Percentiles rank a stretch among this genome's conserved stretches.
phyloP scores from a whole-genome alignment of 2,329 filamentous ascomycete genomes.

The Fusarium temperatum region DNA sequence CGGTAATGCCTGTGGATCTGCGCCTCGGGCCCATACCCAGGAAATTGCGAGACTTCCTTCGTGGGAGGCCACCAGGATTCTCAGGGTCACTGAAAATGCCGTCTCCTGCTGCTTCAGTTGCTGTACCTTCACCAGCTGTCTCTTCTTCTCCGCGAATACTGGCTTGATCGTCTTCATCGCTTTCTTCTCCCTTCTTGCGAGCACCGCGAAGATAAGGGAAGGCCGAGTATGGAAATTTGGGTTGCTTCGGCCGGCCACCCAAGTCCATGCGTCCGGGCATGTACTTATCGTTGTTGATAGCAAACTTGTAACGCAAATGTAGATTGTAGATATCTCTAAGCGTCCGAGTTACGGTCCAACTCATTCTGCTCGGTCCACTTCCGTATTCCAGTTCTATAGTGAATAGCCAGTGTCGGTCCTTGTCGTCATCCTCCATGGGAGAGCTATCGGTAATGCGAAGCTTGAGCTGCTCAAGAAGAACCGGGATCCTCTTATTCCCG shows the following conservation, averaged over 20 bases:
- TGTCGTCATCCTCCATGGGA: constrained; percentile 70
- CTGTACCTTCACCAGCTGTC: constrained; percentile 62
- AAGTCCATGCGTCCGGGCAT: constrained; percentile 73
- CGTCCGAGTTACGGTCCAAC: constrained; percentile 90
- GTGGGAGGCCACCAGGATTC: constrained; percentile 44
- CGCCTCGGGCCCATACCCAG: constrained; percentile 58
- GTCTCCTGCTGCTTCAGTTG: constrained; percentile 72
- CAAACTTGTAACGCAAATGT: constrained; percentile 91
- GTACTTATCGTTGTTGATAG: constrained; percentile 84
- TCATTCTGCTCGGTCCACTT: constrained; percentile 94
- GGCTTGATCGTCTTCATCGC: constrained; percentile 73
- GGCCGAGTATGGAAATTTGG: constrained; percentile 86
- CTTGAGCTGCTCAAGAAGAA: constrained; percentile 94
- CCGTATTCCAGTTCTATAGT: constrained; percentile 95
- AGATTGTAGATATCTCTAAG: constrained; percentile 91
- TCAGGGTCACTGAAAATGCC: constrained; percentile 50
- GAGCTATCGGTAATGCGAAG: constrained; percentile 84
- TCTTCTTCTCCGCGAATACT: constrained; percentile 53
- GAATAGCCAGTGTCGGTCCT: constrained; percentile 82
- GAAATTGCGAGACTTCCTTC: constrained; percentile 63
- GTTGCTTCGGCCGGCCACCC: constrained; percentile 79
- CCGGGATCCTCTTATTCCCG: constrained; percentile 92
- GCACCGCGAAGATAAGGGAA: constrained; percentile 90
- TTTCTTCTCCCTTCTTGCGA: constrained; percentile 80
- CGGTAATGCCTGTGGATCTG: constrained; percentile 61